Evolutionary conservation across 306 rosid species (phyloP).

Genomic region (Glycine latifolia): DNA sequence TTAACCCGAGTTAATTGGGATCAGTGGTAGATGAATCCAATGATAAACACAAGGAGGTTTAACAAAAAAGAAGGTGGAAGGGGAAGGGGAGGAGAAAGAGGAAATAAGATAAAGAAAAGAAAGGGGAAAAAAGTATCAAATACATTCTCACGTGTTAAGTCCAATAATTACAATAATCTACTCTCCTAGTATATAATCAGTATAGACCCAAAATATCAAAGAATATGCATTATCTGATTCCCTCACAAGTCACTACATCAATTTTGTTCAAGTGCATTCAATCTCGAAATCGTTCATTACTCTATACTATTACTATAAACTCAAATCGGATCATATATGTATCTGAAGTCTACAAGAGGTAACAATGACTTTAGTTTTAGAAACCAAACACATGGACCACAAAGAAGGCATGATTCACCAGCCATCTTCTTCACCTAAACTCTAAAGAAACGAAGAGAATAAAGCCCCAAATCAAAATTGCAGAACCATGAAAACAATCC

Average conservation of each 20-base stretch:
- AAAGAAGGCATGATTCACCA: not conserved
- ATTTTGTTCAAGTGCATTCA: not conserved
- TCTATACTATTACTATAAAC: not conserved
- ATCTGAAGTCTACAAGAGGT: not conserved
- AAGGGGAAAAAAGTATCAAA: not conserved
- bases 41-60: too few relatives aligned
- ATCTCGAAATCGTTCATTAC: not conserved
- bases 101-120: too few relatives aligned
- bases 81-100: too few relatives aligned
- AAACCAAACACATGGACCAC: slow-evolving; percentile 24
- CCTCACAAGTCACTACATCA: not conserved
- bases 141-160: not conserved
- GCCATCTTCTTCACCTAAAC: too few relatives aligned
- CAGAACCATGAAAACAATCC: not conserved
- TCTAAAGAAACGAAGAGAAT: not conserved
- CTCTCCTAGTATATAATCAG: not conserved
- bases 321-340: not conserved
- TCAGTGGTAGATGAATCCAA: too few relatives aligned
- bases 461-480: not conserved
- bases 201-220: slow-evolving; percentile 3
- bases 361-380: not conserved
- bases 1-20: too few relatives aligned
- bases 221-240: not conserved
- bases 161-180: slow-evolving; percentile 7
- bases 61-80: too few relatives aligned